A percentile compares a stretch with the other conserved stretches of the same genome.
Conservation (phyloP, 2,329 filamentous ascomycete species). For the Aureobasidium pullulans region DNA sequence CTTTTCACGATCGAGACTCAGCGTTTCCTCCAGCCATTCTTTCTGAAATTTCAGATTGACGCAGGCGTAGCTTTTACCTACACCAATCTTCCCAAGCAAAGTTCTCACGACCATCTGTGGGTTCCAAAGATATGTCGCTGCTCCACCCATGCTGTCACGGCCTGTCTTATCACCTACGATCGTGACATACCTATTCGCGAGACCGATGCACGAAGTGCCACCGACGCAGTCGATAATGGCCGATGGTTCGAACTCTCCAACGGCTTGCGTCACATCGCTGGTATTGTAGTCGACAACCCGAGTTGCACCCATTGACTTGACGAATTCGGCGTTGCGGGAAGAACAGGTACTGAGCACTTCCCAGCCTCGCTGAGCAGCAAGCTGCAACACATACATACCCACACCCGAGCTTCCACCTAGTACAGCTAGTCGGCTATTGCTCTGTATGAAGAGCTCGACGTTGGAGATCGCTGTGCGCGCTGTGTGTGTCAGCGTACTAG, state of each 20-base stretch:
- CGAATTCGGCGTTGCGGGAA: constrained; percentile 49
- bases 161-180: constrained; percentile 32
- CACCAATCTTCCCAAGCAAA: constrained; percentile 37
- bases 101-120: constrained; percentile 34
- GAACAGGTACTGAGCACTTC: constrained; percentile 47
- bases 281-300: constrained; percentile 56
- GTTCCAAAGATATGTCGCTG: constrained; percentile 15
- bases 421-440: constrained; percentile 21
- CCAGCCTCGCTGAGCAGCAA: constrained; percentile 27
- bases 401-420: constrained; percentile 25
- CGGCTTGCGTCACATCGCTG: constrained; percentile 40
- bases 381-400: constrained; percentile 28
- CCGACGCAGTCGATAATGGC: constrained; percentile 56
- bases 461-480: constrained; percentile 25
- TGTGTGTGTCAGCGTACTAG: constrained; percentile 12
- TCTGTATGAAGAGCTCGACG: constrained; percentile 22
- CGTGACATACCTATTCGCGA: constrained; percentile 43
- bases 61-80: constrained; percentile 32
- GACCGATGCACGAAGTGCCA: constrained; percentile 26
- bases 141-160: constrained; percentile 26
- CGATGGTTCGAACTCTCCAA: constrained; percentile 46
- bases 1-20: constrained; percentile 50
- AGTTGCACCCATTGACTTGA: constrained; percentile 53
- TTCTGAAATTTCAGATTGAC: constrained; percentile 38
- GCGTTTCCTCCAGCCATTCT: constrained; percentile 45